Evolutionary conservation across 148 eudicot species (phyloP).

Genomic region (Bassia scoparia): DNA sequence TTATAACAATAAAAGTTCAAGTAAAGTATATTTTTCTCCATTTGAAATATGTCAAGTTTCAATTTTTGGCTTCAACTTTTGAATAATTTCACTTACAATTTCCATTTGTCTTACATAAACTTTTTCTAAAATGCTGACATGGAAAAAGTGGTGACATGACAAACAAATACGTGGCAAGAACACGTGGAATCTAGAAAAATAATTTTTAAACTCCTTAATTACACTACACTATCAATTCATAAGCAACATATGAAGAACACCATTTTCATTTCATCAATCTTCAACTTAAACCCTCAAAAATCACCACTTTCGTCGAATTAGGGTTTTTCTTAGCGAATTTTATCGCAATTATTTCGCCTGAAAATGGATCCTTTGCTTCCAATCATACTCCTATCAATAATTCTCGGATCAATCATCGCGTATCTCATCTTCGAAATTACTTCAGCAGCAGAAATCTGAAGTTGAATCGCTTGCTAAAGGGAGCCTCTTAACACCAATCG

Average conservation of each 20-base stretch:
- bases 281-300: neutral
- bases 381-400: slow-evolving; percentile 40
- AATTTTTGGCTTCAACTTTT: no score
- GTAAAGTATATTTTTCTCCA: no score
- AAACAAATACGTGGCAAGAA: no score
- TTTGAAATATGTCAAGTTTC: no score
- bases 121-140: no score
- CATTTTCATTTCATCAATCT: slow-evolving; percentile 3
- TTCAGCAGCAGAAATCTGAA: slow-evolving; percentile 62
- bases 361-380: slow-evolving; percentile 61
- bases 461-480: slow-evolving; percentile 64
- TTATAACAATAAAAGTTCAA: no score
- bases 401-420: slow-evolving; percentile 56
- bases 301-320: neutral
- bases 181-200: no score
- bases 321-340: neutral
- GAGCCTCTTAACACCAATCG: slow-evolving; percentile 31
- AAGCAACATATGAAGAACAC: slow-evolving; percentile 5
- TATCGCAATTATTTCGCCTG: neutral
- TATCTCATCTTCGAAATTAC: slow-evolving; percentile 57
- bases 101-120: no score
- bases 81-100: no score
- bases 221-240: no score
- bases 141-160: no score
- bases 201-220: no score